A percentile compares a stretch with the other conserved stretches of the same genome.
Evolutionary conservation across 2,329 filamentous ascomycete genomes (phyloP).

Genomic region (Apiospora malaysiana): DNA sequence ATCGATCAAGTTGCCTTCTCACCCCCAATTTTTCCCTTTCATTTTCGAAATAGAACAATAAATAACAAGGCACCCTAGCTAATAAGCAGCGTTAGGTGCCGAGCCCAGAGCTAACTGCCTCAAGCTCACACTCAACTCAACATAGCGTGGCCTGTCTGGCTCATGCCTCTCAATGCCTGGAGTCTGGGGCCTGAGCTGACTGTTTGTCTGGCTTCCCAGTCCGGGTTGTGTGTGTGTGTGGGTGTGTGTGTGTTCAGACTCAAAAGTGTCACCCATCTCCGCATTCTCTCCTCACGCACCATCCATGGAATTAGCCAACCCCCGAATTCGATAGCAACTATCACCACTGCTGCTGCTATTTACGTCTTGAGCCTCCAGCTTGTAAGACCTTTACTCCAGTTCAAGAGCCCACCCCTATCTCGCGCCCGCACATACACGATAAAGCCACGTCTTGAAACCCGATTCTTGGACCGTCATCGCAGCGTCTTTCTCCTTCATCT

Average conservation of each 20-base stretch:
- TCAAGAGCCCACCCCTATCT: neutral
- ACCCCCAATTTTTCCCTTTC: slow-evolving; percentile 1
- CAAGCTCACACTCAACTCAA: neutral
- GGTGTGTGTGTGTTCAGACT: neutral
- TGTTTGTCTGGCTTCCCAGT: neutral
- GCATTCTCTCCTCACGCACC: slow-evolving; percentile 13
- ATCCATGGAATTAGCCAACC: slow-evolving; percentile 14
- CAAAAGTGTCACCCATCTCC: slow-evolving; percentile 6
- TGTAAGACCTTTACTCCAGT: neutral
- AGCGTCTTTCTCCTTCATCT: neutral
- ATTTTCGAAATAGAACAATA: no score
- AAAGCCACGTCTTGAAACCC: neutral
- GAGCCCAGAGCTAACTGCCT: slow-evolving; percentile 2
- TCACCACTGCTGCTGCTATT: neutral
- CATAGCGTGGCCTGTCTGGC: neutral
- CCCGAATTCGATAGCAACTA: neutral
- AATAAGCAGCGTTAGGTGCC: slow-evolving; percentile 4
- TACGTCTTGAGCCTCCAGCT: neutral
- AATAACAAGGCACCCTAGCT: neutral
- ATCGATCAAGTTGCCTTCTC: neutral
- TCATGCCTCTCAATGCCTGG: no score
- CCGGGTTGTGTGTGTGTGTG: neutral
- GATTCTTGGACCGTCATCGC: neutral
- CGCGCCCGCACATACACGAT: neutral
- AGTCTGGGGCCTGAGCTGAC: neutral